Evolutionary conservation across 331 rosid species (phyloP).

Genomic region (Quercus lobata): DNA sequence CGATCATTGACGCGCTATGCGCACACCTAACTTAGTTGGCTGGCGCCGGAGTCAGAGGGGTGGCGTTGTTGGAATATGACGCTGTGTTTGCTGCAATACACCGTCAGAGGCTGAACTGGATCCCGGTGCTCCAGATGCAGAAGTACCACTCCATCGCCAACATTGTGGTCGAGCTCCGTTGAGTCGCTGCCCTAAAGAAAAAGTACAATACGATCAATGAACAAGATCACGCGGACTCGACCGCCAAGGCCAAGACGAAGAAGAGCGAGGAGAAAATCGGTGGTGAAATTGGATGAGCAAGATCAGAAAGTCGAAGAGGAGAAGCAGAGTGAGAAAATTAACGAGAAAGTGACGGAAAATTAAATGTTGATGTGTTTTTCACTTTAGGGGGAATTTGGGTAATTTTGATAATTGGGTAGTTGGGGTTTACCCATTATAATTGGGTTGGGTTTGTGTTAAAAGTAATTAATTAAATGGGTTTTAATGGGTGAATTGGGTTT

Average conservation of each 20-base stretch:
- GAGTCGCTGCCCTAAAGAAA: constrained; percentile 25
- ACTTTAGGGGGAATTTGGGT: too few species aligned
- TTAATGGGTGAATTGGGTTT: too few species aligned
- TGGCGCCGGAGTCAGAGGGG: constrained; percentile 4
- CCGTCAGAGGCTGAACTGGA: constrained; percentile 81
- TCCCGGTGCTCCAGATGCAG: constrained; percentile 95
- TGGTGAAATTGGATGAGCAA: neutral
- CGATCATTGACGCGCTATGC: constrained; percentile 79
- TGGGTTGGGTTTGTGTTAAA: too few species aligned
- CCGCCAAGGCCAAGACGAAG: constrained; percentile 1
- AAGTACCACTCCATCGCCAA: constrained; percentile 88
- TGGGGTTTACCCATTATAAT: too few species aligned
- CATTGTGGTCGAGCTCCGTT: constrained; percentile 63
- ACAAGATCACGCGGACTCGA: neutral
- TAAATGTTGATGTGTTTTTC: too few species aligned
- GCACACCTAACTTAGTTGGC: constrained; percentile 53
- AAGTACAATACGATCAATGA: neutral
- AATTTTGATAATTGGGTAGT: too few species aligned
- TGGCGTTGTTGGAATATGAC: constrained; percentile 32
- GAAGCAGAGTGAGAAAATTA: constrained; percentile 9
- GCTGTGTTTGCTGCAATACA: constrained; percentile 65
- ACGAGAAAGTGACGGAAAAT: constrained; percentile 29
- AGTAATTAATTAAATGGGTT: too few species aligned
- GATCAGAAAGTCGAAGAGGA: constrained; percentile 12
- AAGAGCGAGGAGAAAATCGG: constrained; percentile 16